A percentile compares a stretch with the other conserved stretches of the same genome.
Evolutionary conservation across 1,284 basidiomycete genomes (phyloP).

Genomic region (Sutorius eximius): DNA sequence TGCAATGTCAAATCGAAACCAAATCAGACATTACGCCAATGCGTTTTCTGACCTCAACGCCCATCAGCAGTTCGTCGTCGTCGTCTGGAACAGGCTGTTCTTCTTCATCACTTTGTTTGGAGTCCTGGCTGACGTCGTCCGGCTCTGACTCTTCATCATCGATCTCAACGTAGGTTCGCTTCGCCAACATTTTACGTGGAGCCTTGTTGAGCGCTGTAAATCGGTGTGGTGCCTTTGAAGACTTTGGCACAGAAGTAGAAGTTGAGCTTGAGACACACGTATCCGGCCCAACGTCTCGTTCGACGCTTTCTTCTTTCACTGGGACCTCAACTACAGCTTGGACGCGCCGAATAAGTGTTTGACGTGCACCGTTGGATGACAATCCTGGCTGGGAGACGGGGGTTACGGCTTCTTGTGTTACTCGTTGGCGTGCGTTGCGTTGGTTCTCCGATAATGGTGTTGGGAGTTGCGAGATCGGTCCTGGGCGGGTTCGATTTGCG

Average conservation of each 20-base stretch:
- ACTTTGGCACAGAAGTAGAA: constrained; percentile 11
- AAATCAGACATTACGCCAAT: background rate
- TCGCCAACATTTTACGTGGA: constrained; percentile 24
- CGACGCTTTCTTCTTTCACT: constrained; percentile 44
- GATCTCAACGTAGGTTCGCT: constrained; percentile 35
- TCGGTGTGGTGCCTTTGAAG: constrained; percentile 1
- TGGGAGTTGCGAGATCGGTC: constrained; percentile 26
- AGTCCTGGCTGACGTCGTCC: constrained; percentile 21
- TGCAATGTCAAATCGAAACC: constrained; percentile 8
- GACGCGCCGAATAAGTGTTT: constrained; percentile 43
- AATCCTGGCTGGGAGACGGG: constrained; percentile 6
- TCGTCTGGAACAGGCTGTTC: constrained; percentile 40
- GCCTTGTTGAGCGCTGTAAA: background rate
- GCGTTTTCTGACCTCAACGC: constrained; percentile 42
- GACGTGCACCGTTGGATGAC: constrained; percentile 16
- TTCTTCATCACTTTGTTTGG: constrained; percentile 21
- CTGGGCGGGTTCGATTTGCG: constrained; percentile 11
- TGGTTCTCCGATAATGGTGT: constrained; percentile 36
- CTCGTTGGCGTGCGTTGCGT: constrained; percentile 27
- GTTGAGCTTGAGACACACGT: constrained; percentile 12
- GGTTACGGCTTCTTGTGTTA: constrained; percentile 8
- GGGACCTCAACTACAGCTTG: constrained; percentile 45
- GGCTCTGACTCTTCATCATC: constrained; percentile 29
- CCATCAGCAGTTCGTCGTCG: constrained; percentile 59
- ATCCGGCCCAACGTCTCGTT: constrained; percentile 20